Base-by-base conservation (phyloP, 371 early-diverging fungal genomes). In the Mortierella sp. region DNA sequence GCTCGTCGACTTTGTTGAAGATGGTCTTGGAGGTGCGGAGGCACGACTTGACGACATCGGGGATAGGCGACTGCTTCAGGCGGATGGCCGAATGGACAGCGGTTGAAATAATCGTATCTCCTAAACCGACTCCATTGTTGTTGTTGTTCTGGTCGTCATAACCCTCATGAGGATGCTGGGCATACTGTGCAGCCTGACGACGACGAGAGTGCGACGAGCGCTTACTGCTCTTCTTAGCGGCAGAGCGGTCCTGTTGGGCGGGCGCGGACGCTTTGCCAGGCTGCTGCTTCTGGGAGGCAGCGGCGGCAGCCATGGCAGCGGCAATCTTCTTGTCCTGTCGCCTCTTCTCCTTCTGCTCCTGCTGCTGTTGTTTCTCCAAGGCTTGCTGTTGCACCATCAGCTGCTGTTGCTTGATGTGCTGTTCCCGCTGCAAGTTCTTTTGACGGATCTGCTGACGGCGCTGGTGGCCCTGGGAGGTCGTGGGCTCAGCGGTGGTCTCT, bases 21-120 rank as follows among this genome's bases (percentile, higher is more conserved):
- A 88, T 84, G 11, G 79, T 78, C 68, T 90, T 72, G 0, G 91
- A 90, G 43, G 84, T 89, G 27, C 89, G 88, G 41, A 91, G 71
- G 21, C 89, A 88, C 2, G 86, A 79, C 21, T 88, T 77, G 56
- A 93, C 79, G 3, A 90, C 89, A 77, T 93, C 93, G 70, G 94
- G 94, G 48, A 94, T 92, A 27, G 93, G 94, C 10, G 93, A 93
- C 72, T 92, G 91, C 83, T 94, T 94, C n/a, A 94, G 82, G 21
- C 92, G 91, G 32, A 94, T 89, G 18, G 94, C 94, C 41, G 88
- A 81, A 29, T 87, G 72, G 29, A 93, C 88, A 4, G 91, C 88
- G 0, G 90, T 83, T 4, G 91, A 80, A 72, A 90, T 90, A 18
- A 93, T 86, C 27, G 87, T 84, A 46, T 92, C 88, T 8, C 80